Evolutionary conservation across 768 basidiomycete species (phyloP).

Genomic region (Cubamyces lactineus): DNA sequence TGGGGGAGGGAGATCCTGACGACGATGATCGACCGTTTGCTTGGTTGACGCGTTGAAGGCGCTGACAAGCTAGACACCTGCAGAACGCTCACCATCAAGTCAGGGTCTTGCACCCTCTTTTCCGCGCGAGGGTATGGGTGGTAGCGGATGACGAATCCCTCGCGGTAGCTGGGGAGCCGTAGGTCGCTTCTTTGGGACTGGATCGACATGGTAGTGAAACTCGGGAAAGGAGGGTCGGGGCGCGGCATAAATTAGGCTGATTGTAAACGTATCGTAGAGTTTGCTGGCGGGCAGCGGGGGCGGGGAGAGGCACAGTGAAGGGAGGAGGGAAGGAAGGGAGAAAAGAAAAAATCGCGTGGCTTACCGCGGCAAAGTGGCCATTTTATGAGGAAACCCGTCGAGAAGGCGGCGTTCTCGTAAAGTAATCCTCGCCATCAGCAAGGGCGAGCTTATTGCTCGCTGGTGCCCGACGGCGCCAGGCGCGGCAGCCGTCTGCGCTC

Average conservation of each 20-base stretch:
- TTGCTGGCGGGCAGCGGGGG: background rate
- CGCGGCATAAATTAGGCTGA: too few species aligned
- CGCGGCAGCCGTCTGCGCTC: constrained; percentile 6
- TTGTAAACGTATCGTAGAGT: background rate
- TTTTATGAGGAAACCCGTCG: constrained; percentile 3
- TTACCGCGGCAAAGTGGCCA: background rate
- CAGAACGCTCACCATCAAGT: constrained; percentile 18
- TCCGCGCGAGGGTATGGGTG: constrained; percentile 21
- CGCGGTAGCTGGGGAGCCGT: constrained; percentile 22
- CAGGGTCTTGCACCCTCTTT: background rate
- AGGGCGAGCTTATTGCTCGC: constrained; percentile 7
- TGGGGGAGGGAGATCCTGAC: background rate
- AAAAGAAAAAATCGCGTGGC: constrained; percentile 2
- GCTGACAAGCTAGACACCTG: background rate
- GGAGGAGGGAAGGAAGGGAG: background rate
- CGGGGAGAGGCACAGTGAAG: background rate
- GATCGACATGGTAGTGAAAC: constrained; percentile 16
- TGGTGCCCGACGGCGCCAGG: constrained; percentile 8
- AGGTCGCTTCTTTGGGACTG: constrained; percentile 8
- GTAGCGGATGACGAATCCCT: constrained; percentile 17
- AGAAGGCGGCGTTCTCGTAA: constrained; percentile 15
- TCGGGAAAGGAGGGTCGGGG: constrained; percentile 19
- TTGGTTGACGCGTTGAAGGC: background rate
- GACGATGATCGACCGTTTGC: constrained; percentile 19
- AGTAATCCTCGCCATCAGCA: constrained; percentile 14